Conservation (phyloP, 2,329 filamentous ascomycete species). For the Aciculosporium take region DNA sequence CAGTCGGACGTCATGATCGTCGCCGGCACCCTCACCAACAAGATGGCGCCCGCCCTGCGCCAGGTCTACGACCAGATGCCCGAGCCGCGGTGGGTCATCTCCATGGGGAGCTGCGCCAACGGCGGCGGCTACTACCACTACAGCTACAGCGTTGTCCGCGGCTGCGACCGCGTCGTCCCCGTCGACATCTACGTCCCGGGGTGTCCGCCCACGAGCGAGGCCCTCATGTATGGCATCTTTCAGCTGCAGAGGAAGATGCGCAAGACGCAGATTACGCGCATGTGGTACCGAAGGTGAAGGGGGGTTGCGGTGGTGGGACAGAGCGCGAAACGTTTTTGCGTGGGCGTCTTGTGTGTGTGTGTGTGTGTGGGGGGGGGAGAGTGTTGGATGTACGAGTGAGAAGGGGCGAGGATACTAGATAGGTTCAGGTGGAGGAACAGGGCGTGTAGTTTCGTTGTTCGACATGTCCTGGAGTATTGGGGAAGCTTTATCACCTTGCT, state of each 20-base stretch:
- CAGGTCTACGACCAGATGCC: slow-evolving; percentile 96
- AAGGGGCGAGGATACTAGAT: no score
- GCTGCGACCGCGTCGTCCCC: slow-evolving; percentile 63
- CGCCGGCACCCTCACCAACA: slow-evolving; percentile 84
- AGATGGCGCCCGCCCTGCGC: slow-evolving; percentile 83
- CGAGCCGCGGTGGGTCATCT: slow-evolving; percentile 72
- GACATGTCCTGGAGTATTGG: no score
- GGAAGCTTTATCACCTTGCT: no score
- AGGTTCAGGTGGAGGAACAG: no score
- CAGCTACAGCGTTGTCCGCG: slow-evolving; percentile 62
- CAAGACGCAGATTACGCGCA: slow-evolving; percentile 37
- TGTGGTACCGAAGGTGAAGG: slow-evolving; percentile 42
- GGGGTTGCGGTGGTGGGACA: background rate
- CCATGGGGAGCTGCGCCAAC: slow-evolving; percentile 76
- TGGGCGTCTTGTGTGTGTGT: no score
- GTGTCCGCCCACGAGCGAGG: slow-evolving; percentile 49
- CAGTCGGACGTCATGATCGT: slow-evolving; percentile 92
- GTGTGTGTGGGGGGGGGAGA: no score
- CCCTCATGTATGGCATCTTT: slow-evolving; percentile 57
- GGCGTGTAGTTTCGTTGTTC: no score
- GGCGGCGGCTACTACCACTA: slow-evolving; percentile 82
- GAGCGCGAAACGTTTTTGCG: no score
- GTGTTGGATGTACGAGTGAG: no score
- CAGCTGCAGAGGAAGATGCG: slow-evolving; percentile 67
- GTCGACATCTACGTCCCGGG: slow-evolving; percentile 72